These are phyloP conservation scores for Arxiozyma heterogenica DNA, from an alignment of 1,139 yeast genomes.

Conservation along the genomic window DNA sequence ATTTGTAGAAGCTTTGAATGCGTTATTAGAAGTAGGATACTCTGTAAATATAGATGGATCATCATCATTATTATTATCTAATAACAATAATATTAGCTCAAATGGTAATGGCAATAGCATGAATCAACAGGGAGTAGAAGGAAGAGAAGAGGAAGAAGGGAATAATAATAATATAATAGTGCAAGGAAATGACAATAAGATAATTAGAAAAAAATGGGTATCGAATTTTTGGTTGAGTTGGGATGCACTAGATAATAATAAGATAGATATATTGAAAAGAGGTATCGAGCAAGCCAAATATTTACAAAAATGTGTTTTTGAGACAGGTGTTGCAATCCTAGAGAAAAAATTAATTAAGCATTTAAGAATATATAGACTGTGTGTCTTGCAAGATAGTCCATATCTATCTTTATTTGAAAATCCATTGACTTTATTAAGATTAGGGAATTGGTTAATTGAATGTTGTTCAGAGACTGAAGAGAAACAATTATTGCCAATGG, in stretches of 20 bases:
- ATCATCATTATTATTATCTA: slow-evolving; percentile 1
- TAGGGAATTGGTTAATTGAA: slow-evolving; percentile 88
- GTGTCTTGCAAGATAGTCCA: slow-evolving; percentile 85
- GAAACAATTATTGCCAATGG: slow-evolving; percentile 63
- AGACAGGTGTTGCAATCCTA: slow-evolving; percentile 79
- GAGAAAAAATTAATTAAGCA: slow-evolving; percentile 77
- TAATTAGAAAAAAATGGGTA: slow-evolving; percentile 54
- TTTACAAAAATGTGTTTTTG: slow-evolving; percentile 76
- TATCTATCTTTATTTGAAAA: slow-evolving; percentile 70
- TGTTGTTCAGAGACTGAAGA: slow-evolving; percentile 76
- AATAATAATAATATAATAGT: slow-evolving; percentile 13
- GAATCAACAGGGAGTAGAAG: slow-evolving; percentile 17
- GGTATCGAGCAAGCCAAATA: slow-evolving; percentile 76
- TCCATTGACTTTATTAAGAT: slow-evolving; percentile 72
- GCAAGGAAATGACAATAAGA: slow-evolving; percentile 20
- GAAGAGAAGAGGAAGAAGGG: slow-evolving; percentile 8
- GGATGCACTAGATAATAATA: slow-evolving; percentile 66
- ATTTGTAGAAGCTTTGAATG: slow-evolving; percentile 80
- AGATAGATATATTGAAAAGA: slow-evolving; percentile 49
- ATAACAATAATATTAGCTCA: not conserved
- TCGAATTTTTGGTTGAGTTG: slow-evolving; percentile 90
- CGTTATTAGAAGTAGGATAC: slow-evolving; percentile 65
- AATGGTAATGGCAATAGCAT: slow-evolving; percentile 24
- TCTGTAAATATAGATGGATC: not conserved
- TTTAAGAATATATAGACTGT: slow-evolving; percentile 70